Evolutionary conservation across 345 rosid species (phyloP), one percentile per base, ranked within the genome.

Genomic region (Clarkia xantiana): DNA sequence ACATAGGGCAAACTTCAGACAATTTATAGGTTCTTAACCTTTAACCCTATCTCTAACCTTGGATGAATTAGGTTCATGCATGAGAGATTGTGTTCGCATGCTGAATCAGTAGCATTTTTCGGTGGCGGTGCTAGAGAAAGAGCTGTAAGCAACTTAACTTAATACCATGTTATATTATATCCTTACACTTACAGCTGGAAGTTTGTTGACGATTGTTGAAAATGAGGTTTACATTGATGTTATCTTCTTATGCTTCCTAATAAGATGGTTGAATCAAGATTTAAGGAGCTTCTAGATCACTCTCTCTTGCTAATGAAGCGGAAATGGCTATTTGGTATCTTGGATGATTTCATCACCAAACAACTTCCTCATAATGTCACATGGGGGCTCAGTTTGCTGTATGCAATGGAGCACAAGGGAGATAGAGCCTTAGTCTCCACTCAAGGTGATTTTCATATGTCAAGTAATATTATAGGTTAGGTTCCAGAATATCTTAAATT

Each of bases 111-210:
- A 57, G 99, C 99, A 53, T 91, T 91, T 78, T 91, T 91, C 78
- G 99, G 99, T 63, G 99, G 99, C 52, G 99, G 99, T 62, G 76
- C 86, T 48, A 79, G 96, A 67, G 99, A 91, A 76, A 87, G 80
- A 72, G 73, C 80, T 78, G 99, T 91, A 80, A 91, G 96, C 22
- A 16, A 22, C 34, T 14, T n/a, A n/a, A n/a, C n/a, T n/a, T 52
- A 29, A 29, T 29, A 29, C 36, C 36, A 29, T 10, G 36, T 29
- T 29, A 29, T 29, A 29, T 29, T 29, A 29, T 29, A 29, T 29
- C 3, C 36, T 29, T 29, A 29, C 36, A 7, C 36, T 29, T 4
- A 29, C 8, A 29, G 4, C 36, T 34, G 12, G 9, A 14, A 49
- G 7, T 5, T 10, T 10, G n/a, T n/a, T 20, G 14, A 6, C 36